Conservation (phyloP, 148 eudicot genomes). For the Amaranthus palmeri region DNA sequence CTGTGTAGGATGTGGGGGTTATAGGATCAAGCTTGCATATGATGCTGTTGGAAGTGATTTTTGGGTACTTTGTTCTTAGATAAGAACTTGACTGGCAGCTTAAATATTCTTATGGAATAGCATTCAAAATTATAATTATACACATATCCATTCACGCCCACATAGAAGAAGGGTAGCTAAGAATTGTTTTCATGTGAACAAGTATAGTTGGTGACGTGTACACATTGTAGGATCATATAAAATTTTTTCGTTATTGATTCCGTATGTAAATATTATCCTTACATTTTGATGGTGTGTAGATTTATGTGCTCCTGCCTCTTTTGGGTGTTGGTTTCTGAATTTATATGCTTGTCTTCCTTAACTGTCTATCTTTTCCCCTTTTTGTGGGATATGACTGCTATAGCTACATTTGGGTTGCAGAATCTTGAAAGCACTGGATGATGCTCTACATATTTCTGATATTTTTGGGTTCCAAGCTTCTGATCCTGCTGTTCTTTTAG, state of each 20-base stretch:
- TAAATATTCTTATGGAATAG: too few species aligned
- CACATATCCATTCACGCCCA: too few species aligned
- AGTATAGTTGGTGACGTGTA: too few species aligned
- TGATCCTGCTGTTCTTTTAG: conserved; percentile 71
- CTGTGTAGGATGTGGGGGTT: too few species aligned
- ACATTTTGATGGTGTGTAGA: not conserved
- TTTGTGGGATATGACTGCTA: not conserved
- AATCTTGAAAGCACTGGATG: conserved; percentile 73
- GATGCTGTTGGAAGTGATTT: too few species aligned
- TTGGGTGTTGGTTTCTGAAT: not conserved
- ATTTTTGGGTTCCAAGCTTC: conserved; percentile 48
- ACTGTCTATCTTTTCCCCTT: not conserved
- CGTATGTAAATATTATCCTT: not conserved
- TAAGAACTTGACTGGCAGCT: too few species aligned
- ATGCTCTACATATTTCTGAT: conserved; percentile 67
- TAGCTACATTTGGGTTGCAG: conserved; percentile 46
- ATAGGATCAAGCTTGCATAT: too few species aligned
- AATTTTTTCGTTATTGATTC: not conserved
- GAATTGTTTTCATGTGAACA: too few species aligned
- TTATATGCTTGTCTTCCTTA: not conserved
- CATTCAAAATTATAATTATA: too few species aligned
- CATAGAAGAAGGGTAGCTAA: too few species aligned
- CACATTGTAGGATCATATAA: too few species aligned
- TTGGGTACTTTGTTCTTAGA: too few species aligned
- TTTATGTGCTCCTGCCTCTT: not conserved